These are phyloP conservation scores for Hondaea fermentalgiana DNA, from an alignment of 108 stramenopile species.

Conservation along the genomic window DNA sequence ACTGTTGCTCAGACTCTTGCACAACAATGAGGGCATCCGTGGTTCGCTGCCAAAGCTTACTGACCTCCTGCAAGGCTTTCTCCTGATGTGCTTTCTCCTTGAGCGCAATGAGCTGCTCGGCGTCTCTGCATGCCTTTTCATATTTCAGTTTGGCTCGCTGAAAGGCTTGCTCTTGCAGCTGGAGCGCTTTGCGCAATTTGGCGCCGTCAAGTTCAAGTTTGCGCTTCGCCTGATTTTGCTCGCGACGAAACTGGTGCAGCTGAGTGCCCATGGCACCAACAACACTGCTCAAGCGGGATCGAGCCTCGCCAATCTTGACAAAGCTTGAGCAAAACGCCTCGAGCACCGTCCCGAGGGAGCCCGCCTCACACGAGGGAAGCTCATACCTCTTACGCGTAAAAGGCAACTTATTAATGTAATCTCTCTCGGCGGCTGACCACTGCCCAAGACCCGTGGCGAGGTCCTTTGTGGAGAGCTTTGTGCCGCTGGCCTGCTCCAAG, in stretches of 20 bases:
- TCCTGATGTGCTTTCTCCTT: constrained; percentile 15
- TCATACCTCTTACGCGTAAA: neutral
- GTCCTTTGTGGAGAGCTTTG: neutral
- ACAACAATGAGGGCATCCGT: neutral
- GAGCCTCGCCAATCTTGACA: neutral
- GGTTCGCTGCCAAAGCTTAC: constrained; percentile 2
- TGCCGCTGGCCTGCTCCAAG: neutral
- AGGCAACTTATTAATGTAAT: neutral
- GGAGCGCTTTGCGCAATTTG: neutral
- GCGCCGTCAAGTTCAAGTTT: neutral
- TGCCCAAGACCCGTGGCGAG: neutral
- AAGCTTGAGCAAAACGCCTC: neutral
- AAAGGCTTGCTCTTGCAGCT: neutral
- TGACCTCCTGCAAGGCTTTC: neutral
- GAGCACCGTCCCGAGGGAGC: neutral
- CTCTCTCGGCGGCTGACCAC: neutral
- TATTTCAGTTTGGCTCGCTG: neutral
- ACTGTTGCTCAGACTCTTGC: constrained; percentile 9
- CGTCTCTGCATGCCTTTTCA: neutral
- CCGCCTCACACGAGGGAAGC: neutral
- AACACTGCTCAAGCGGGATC: constrained; percentile 1
- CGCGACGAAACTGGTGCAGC: neutral
- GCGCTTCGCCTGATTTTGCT: neutral
- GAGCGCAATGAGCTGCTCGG: neutral
- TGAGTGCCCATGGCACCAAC: constrained; percentile 1